Evolutionary conservation across 2,329 filamentous ascomycete species (phyloP), one percentile per base, ranked within the genome.

Genomic region (Diaporthe vexans): DNA sequence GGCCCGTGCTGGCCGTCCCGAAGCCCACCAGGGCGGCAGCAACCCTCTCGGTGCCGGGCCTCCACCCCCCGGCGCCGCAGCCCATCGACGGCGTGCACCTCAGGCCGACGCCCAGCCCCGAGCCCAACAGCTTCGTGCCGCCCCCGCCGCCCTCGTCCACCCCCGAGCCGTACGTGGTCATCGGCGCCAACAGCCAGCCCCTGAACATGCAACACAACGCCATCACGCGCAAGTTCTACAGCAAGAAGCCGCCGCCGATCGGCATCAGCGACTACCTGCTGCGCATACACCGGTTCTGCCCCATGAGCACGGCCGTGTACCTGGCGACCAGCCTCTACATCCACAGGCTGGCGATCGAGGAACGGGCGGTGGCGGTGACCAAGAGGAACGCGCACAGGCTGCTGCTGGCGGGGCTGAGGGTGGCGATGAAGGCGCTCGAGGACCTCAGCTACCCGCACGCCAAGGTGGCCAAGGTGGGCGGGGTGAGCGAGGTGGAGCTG

Each of bases 361-460:
- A 97, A 81, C 91, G 91, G 77, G 90, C 93, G 33, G 93, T 98
- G 29, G 92, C 93, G 0, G 93, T 98, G 10, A 97, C 95, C 3
- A 89, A 90, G 73, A 90, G 94, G 73, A 98, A 97, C 76, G 93
- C 94, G 76, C 96, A 99, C 82, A 91, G 97, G 3, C 86, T 98
- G 10, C 88, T 97, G 43, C 89, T 99, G 21, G 95, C 95, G 0
- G 94, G 94, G 9, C 87, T 98, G 71, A 88, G 95, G 48, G 94
- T 98, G 4, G 95, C 96, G 19, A 97, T 95, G 90, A 99, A 98
- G 85, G 94, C 95, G 0, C 86, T 98, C n/a, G 96, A 99, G 83
- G 96, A 98, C 82, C 88, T 96, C 71, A 94, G 93, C 78, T 98
- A 97, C 84, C 91, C 94, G 11, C 96, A 98, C 84, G 89, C 89